Conservation (phyloP, 2,329 filamentous ascomycete genomes). For the Diplodia sapinea region DNA sequence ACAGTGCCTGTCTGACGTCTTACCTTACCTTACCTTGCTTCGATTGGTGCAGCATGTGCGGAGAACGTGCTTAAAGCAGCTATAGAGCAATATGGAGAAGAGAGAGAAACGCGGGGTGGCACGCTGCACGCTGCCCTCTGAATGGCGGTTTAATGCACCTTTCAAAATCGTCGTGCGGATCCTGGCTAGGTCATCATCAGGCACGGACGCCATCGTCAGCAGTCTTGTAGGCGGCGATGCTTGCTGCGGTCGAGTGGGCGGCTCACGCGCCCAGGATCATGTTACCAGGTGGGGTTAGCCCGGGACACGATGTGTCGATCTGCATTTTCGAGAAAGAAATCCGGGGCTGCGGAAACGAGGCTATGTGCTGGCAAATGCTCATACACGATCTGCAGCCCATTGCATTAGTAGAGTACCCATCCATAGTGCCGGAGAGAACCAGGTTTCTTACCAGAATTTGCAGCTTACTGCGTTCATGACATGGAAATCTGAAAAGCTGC, state of each 20-base stretch:
- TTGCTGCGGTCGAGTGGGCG: neutral
- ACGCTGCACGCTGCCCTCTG: neutral
- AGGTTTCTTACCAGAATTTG: neutral
- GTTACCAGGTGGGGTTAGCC: conserved; percentile 4
- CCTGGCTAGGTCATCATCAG: neutral
- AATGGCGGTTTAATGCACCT: neutral
- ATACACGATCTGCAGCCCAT: neutral
- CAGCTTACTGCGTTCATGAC: neutral
- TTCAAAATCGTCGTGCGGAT: neutral
- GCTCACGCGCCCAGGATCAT: conserved; percentile 10
- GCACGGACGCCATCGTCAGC: neutral
- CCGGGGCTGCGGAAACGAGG: neutral
- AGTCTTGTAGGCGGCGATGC: neutral
- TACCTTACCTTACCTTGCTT: no score
- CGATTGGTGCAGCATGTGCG: neutral
- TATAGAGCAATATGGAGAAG: neutral
- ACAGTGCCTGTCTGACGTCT: neutral
- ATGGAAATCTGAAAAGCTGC: neutral
- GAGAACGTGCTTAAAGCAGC: neutral
- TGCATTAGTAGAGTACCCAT: neutral
- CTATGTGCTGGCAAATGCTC: neutral
- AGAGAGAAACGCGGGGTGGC: neutral
- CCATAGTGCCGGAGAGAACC: neutral
- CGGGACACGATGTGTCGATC: neutral
- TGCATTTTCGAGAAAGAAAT: neutral